Conservation (phyloP, 768 basidiomycete genomes). For the Gyrodon lividus region DNA sequence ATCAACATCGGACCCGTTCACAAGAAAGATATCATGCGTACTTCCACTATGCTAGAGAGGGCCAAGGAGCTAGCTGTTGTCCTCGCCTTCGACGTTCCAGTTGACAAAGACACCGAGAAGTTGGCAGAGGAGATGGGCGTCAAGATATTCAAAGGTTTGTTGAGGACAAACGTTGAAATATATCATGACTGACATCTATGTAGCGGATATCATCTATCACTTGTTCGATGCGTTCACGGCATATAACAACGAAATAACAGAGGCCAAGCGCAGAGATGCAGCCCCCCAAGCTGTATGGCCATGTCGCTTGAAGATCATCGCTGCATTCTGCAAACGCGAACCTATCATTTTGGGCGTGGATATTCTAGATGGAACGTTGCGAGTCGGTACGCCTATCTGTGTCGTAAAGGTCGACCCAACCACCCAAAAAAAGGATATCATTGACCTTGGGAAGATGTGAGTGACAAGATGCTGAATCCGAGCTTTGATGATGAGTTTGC, state of each 20-base stretch:
- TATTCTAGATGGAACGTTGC: conserved; percentile 88
- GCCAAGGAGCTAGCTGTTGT: conserved; percentile 94
- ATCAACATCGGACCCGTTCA: conserved; percentile 98
- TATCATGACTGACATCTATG: not conserved
- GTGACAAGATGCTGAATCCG: conserved; percentile 24
- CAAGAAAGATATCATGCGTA: conserved; percentile 92
- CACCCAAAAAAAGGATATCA: conserved; percentile 87
- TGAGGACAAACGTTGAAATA: not conserved
- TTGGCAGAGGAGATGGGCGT: conserved; percentile 94
- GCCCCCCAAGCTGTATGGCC: conserved; percentile 98
- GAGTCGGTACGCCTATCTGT: conserved; percentile 91
- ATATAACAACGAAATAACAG: conserved; percentile 88
- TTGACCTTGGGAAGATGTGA: conserved; percentile 93
- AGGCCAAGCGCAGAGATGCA: conserved; percentile 89
- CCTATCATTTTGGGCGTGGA: conserved; percentile 97
- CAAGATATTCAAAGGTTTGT: conserved; percentile 84
- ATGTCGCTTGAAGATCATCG: conserved; percentile 87
- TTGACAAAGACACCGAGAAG: conserved; percentile 91
- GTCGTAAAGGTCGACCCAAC: conserved; percentile 90
- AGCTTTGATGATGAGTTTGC: conserved; percentile 3
- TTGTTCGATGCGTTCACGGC: conserved; percentile 94
- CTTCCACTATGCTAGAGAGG: conserved; percentile 92
- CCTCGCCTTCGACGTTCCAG: conserved; percentile 92
- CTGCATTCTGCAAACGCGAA: conserved; percentile 95
- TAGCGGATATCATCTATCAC: conserved; percentile 99